A percentile compares a stretch with the other conserved stretches of the same genome.
phyloP scores from a whole-genome alignment of 768 basidiomycete species.

The Mycena vitilis region DNA sequence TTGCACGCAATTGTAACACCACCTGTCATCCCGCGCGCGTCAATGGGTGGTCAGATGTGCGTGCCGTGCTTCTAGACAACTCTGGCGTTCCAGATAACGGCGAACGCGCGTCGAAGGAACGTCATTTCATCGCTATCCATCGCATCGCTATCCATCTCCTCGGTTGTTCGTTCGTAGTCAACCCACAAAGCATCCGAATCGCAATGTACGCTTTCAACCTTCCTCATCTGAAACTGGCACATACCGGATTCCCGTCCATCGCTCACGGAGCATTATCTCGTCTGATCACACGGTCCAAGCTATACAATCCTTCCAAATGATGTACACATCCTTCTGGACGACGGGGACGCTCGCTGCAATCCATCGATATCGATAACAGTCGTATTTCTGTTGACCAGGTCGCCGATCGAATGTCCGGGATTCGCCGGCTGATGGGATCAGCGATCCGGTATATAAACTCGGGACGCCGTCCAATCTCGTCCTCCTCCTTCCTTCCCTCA shows the following conservation, averaged over 20 bases:
- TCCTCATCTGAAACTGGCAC: neutral
- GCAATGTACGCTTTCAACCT: neutral
- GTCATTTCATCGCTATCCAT: neutral
- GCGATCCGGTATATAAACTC: slow-evolving; percentile 10
- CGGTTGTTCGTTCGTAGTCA: neutral
- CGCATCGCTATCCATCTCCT: slow-evolving; percentile 14
- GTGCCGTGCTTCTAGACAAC: neutral
- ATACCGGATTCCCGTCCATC: neutral
- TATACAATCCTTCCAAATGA: neutral
- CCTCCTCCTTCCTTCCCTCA: neutral
- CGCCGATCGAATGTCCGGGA: slow-evolving; percentile 9
- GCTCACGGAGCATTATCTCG: neutral
- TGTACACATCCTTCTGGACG: neutral
- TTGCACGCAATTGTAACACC: slow-evolving; percentile 2
- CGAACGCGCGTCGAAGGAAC: neutral
- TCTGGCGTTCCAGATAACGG: slow-evolving; percentile 1
- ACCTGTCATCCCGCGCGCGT: neutral
- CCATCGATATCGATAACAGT: slow-evolving; percentile 33
- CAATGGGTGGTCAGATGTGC: slow-evolving; percentile 7
- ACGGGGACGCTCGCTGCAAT: neutral
- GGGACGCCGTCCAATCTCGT: neutral
- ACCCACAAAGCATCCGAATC: neutral
- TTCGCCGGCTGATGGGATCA: slow-evolving; percentile 21
- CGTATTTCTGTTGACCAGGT: slow-evolving; percentile 1
- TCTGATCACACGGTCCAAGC: neutral